Evolutionary conservation across 768 basidiomycete genomes (phyloP).

Genomic region (Auriscalpium vulgare): DNA sequence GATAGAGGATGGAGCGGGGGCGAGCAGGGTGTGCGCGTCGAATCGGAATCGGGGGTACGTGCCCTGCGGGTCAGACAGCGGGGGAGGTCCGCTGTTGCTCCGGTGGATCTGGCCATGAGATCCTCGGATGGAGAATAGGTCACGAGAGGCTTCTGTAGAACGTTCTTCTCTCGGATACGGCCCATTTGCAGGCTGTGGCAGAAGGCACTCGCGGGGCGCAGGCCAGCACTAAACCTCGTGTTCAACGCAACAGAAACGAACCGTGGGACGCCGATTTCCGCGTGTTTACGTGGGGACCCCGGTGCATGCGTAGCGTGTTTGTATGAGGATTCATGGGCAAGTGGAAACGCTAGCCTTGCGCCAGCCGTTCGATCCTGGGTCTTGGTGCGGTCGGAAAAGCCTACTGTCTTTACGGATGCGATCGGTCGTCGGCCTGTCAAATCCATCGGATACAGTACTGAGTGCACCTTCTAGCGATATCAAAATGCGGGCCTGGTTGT

Average conservation of each 20-base stretch:
- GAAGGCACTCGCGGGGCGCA: conserved; percentile 1
- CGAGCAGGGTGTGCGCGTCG: neutral
- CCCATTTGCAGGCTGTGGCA: conserved; percentile 6
- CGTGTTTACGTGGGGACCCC: neutral
- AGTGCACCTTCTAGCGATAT: too few species aligned
- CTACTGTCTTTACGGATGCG: too few species aligned
- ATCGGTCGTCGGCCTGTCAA: too few species aligned
- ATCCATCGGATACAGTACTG: too few species aligned
- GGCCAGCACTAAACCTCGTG: conserved; percentile 12
- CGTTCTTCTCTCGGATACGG: conserved; percentile 11
- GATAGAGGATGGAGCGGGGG: neutral
- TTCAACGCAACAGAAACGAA: neutral
- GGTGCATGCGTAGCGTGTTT: too few species aligned
- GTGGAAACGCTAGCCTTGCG: too few species aligned
- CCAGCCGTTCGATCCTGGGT: too few species aligned
- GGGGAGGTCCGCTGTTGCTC: conserved; percentile 13
- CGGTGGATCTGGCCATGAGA: conserved; percentile 10
- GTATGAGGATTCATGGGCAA: too few species aligned
- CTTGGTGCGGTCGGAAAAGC: too few species aligned
- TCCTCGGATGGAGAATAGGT: conserved; percentile 4
- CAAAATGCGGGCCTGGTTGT: too few species aligned
- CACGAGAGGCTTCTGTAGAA: conserved; percentile 11
- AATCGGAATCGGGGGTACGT: too few species aligned
- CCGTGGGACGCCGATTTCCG: neutral
- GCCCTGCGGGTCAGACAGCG: neutral